Evolutionary conservation across 306 rosid genomes (phyloP).

Genomic region (Quercus agrifolia): DNA sequence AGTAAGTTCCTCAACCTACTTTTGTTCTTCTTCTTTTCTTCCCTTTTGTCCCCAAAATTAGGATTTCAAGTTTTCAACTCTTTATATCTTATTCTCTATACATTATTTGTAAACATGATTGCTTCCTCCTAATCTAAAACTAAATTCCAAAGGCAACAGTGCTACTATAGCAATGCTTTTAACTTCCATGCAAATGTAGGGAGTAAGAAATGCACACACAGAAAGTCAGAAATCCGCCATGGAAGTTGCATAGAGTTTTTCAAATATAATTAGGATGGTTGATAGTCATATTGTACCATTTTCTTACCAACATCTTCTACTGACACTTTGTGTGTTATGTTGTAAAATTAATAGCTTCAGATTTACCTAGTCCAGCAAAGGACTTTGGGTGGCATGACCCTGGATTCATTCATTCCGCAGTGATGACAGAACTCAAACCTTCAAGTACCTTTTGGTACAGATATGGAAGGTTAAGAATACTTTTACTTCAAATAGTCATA

Average conservation of each 20-base stretch:
- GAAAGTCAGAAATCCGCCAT: too few relatives aligned
- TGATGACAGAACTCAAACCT: conserved; percentile 77
- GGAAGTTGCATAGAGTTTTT: too few relatives aligned
- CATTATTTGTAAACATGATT: too few relatives aligned
- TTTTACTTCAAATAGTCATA: neutral
- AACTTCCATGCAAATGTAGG: too few relatives aligned
- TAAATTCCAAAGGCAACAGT: too few relatives aligned
- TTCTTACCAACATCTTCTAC: neutral
- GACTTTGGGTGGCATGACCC: conserved; percentile 99
- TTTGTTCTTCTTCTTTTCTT: neutral
- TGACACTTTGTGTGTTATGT: neutral
- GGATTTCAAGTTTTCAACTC: too few relatives aligned
- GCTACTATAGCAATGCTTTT: too few relatives aligned
- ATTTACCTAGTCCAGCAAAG: conserved; percentile 63
- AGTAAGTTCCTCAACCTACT: conserved; percentile 42
- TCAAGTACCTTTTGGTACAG: conserved; percentile 53
- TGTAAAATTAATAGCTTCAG: conserved; percentile 35
- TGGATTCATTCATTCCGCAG: conserved; percentile 81
- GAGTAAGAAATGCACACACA: too few relatives aligned
- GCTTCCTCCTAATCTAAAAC: too few relatives aligned
- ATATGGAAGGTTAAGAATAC: conserved; percentile 64
- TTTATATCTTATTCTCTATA: too few relatives aligned
- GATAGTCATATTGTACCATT: neutral
- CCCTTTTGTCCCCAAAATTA: too few relatives aligned
- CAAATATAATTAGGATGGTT: too few relatives aligned